Evolutionary conservation across 169 alveolate genomes (phyloP), one percentile per base, ranked within the genome.

Genomic region (Theileria parva): DNA sequence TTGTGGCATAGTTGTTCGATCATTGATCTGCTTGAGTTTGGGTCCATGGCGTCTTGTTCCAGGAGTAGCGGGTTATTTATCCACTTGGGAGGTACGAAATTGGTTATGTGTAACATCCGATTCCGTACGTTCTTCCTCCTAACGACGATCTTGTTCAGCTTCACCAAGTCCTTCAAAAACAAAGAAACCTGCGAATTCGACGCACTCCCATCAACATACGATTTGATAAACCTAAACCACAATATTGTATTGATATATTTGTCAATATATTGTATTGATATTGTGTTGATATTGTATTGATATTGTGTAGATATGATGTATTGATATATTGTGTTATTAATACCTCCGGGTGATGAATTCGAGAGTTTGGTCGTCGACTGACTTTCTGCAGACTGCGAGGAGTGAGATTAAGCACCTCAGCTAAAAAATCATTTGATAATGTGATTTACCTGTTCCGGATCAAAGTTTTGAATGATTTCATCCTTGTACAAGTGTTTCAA

Each of bases 131-230:
- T 78, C 34, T 17, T 68, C 25, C 64, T 30, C 28, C 65, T 78
- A 0, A 74, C 32, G 4, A 71, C 79, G 1, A 64, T 34, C 57
- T 77, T 75, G 23, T 87, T 85, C 53, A 57, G 79, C 27, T 78
- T 85, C n/a, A 85, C 91, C 53, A 85, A 74, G 61, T 85, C 87
- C 75, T 85, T 85, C 28, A 85, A 68, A 30, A 85, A 85, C 21
- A 85, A 61, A 8, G 87, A 67, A 51, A 85, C 28, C 27, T 71
- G 80, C 1, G 81, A 32, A 37, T 77, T 77, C 0, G 3, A 64
- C 55, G 73, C 87, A 1, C 30, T 7, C 19, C 87, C 87, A 53
- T 77, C 84, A 15, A 77, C 39, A 50, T 78, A 83, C 0, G 73
- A 57, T 61, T 74, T 66, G 2, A 83, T 13, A 55, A 81, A 74